Evolutionary conservation across 352 stramenopile species (phyloP), one percentile per base, ranked within the genome.

Genomic region (Phytopythium ostracodes): DNA sequence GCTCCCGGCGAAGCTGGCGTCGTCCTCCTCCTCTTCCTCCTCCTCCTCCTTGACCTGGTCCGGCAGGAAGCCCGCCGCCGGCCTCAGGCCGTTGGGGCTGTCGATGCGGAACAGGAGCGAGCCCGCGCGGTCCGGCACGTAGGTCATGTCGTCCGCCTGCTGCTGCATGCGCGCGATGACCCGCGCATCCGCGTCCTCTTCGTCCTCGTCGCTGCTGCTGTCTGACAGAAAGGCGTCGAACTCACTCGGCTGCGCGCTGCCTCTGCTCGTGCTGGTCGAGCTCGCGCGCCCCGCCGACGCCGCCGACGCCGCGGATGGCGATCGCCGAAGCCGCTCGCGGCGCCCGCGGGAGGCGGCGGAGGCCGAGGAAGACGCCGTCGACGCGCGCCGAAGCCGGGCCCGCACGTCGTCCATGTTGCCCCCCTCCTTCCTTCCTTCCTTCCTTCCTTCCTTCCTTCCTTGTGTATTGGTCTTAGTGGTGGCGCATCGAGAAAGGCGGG

Each of bases 191-290:
- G 67, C 67, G 47, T 76, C 66, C 29, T 81, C 66, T 44, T 71
- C 67, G 51, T 74, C 65, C 36, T 72, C 63, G 42, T 76, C 71
- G 47, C 58, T 66, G 49, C 66, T 72, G 18, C 60, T 64, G 44
- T 83, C 75, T 29, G 75, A 83, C 31, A 84, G 64, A 43, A 84
- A 84, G 33, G 66, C 75, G 54, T 64, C 61, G 54, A 84, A 84
- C 1, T 61, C 61, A 42, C 54, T 64, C 8, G 59, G 52, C 0
- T 50, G 63, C 43, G 62, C 56, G 14, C 53, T 40, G 9, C 22
- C 42, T 22, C 54, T 66, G 14, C 58, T 72, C 44, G 59, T 50
- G 2, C 44, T 54, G 43, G 43, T 24, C 0, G 59, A 36, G 4
- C 50, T 42, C 50, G 11, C 12, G 18, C 50, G 27, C 15, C 50